Evolutionary conservation across 2,329 filamentous ascomycete species (phyloP).

Genomic region (Trichoderma gracile): DNA sequence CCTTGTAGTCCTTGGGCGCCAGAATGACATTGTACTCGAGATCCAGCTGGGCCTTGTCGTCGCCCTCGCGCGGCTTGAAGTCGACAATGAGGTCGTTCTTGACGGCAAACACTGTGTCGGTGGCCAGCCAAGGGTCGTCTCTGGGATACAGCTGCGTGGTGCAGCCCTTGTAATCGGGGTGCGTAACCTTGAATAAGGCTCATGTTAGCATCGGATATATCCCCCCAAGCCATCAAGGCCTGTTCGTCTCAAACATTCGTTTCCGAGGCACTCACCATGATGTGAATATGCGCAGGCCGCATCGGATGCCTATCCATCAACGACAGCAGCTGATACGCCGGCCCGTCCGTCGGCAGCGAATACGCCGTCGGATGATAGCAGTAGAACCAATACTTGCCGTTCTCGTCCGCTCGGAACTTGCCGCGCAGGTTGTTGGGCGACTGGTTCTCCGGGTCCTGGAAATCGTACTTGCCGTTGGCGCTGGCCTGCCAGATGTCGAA

Average conservation of each 20-base stretch:
- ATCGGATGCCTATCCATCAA: conserved; percentile 53
- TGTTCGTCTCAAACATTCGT: no score
- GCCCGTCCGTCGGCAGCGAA: conserved; percentile 66
- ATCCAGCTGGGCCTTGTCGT: conserved; percentile 42
- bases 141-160: conserved; percentile 78
- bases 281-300: conserved; percentile 54
- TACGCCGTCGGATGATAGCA: conserved; percentile 74
- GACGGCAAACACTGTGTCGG: conserved; percentile 52
- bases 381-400: conserved; percentile 73
- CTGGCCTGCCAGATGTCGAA: conserved; percentile 80
- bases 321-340: conserved; percentile 44
- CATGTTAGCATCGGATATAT: background rate
- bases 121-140: conserved; percentile 62
- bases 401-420: conserved; percentile 70
- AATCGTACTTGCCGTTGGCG: conserved; percentile 74
- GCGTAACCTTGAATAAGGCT: conserved; percentile 45
- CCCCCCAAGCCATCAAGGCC: no score
- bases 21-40: conserved; percentile 48
- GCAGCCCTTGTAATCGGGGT: conserved; percentile 67
- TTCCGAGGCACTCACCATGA: conserved; percentile 49
- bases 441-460: conserved; percentile 73
- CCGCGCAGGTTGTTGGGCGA: conserved; percentile 72
- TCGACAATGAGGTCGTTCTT: conserved; percentile 54
- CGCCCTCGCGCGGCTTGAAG: conserved; percentile 48
- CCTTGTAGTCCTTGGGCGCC: conserved; percentile 49